Conservation (phyloP, 768 basidiomycete species). For the Boletus sp. region DNA sequence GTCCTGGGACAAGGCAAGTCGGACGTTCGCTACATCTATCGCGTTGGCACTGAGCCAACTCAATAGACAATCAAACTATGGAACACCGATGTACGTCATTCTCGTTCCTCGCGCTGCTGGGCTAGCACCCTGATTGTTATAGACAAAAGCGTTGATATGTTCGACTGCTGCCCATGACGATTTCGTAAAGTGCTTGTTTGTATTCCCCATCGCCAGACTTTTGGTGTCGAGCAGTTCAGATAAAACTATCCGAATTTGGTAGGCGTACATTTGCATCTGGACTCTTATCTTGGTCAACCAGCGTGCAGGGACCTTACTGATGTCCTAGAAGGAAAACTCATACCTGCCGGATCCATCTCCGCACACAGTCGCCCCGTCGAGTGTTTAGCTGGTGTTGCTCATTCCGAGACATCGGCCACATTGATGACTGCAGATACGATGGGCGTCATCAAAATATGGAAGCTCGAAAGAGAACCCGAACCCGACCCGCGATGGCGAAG, state of each 20-base stretch:
- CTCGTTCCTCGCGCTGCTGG: not conserved
- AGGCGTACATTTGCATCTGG: constrained; percentile 18
- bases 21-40: not conserved
- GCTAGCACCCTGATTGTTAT: constrained; percentile 6
- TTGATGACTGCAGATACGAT: constrained; percentile 90
- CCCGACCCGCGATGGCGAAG: constrained; percentile 47
- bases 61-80: constrained; percentile 81
- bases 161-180: constrained; percentile 80
- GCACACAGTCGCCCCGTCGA: constrained; percentile 89
- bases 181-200: constrained; percentile 83
- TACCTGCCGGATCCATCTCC: constrained; percentile 64
- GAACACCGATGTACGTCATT: constrained; percentile 60
- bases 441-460: constrained; percentile 85
- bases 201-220: constrained; percentile 61
- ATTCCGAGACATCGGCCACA: constrained; percentile 44
- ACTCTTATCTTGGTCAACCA: not conserved
- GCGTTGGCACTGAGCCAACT: constrained; percentile 9
- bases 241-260: constrained; percentile 87
- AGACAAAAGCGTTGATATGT: constrained; percentile 72
- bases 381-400: constrained; percentile 55
- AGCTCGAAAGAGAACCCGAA: constrained; percentile 44
- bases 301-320: constrained; percentile 59
- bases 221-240: constrained; percentile 89
- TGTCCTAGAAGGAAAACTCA: constrained; percentile 38
- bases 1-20: constrained; percentile 84